Percentiles rank a stretch among this genome's conserved stretches.
Evolutionary conservation across 129 eudicot genomes (phyloP).

Genomic region (Flaveria bidentis): DNA sequence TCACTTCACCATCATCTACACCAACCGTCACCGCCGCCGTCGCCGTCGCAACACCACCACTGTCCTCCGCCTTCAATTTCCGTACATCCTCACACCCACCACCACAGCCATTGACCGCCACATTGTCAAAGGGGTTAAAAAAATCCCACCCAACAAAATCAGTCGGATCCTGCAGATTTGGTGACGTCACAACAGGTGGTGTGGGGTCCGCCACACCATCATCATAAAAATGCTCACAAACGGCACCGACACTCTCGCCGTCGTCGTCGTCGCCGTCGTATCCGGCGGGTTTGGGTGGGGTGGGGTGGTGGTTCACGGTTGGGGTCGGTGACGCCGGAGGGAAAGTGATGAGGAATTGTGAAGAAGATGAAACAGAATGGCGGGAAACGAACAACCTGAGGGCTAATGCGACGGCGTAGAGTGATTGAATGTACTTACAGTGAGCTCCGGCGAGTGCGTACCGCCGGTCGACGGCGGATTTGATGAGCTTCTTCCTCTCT

Average conservation of each 20-base stretch:
- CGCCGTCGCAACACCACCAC: constrained; percentile 26
- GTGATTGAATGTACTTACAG: constrained; percentile 45
- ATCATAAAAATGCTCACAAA: constrained; percentile 54
- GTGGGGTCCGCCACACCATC: constrained; percentile 35
- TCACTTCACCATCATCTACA: constrained; percentile 29
- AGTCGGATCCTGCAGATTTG: constrained; percentile 20
- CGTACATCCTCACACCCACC: background rate
- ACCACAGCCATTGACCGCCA: constrained; percentile 8
- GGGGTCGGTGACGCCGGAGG: constrained; percentile 27
- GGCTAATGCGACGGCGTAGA: constrained; percentile 57
- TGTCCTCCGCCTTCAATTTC: constrained; percentile 16
- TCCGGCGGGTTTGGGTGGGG: constrained; percentile 6
- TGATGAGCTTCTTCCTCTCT: constrained; percentile 44
- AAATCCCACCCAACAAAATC: constrained; percentile 55
- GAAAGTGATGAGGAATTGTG: constrained; percentile 39
- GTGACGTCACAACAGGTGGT: constrained; percentile 29
- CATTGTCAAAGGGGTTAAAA: constrained; percentile 36
- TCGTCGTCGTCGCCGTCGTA: constrained; percentile 9
- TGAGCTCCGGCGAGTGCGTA: constrained; percentile 49
- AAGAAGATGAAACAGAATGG: constrained; percentile 32
- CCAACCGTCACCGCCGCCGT: constrained; percentile 21
- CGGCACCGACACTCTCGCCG: constrained; percentile 16
- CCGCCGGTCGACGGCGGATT: constrained; percentile 46
- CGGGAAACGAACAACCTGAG: constrained; percentile 48
- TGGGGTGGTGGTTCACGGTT: constrained; percentile 11